Evolutionary conservation across 169 alveolate genomes (phyloP).

Genomic region (Plasmodium knowlesi): DNA sequence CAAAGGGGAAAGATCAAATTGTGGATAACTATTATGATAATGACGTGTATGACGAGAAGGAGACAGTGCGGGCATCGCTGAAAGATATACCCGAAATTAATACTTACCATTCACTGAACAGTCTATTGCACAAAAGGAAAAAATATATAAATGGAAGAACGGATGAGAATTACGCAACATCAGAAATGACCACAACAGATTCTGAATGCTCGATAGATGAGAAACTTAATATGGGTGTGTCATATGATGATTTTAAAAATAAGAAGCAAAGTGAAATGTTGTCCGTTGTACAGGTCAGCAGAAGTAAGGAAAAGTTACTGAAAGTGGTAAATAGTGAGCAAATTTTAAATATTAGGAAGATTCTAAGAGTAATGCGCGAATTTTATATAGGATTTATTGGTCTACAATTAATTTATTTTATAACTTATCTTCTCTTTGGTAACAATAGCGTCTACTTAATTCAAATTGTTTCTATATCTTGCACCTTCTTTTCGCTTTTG

Average conservation of each 20-base stretch:
- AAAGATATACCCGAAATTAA: slow-evolving; percentile 8
- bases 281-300: slow-evolving; percentile 1
- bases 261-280: slow-evolving; percentile 26
- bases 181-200: slow-evolving; percentile 72
- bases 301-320: slow-evolving; percentile 42
- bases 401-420: slow-evolving; percentile 64
- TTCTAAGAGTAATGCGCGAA: slow-evolving; percentile 63
- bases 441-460: slow-evolving; percentile 53
- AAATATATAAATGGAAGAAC: background rate
- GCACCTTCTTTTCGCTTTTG: slow-evolving; percentile 60
- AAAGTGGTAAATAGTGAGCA: slow-evolving; percentile 57
- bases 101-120: slow-evolving; percentile 31
- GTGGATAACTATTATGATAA: background rate
- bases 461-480: slow-evolving; percentile 62
- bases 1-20: background rate
- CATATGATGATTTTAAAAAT: slow-evolving; percentile 47
- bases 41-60: background rate
- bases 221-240: slow-evolving; percentile 21
- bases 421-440: slow-evolving; percentile 68
- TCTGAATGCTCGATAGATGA: slow-evolving; percentile 58
- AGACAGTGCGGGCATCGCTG: background rate
- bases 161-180: slow-evolving; percentile 10
- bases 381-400: slow-evolving; percentile 74
- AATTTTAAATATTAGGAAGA: slow-evolving; percentile 62
- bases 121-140: slow-evolving; percentile 2